These are phyloP conservation scores for Mortierella polycephala DNA, from an alignment of 371 early-diverging fungal species.

Conservation along the genomic window DNA sequence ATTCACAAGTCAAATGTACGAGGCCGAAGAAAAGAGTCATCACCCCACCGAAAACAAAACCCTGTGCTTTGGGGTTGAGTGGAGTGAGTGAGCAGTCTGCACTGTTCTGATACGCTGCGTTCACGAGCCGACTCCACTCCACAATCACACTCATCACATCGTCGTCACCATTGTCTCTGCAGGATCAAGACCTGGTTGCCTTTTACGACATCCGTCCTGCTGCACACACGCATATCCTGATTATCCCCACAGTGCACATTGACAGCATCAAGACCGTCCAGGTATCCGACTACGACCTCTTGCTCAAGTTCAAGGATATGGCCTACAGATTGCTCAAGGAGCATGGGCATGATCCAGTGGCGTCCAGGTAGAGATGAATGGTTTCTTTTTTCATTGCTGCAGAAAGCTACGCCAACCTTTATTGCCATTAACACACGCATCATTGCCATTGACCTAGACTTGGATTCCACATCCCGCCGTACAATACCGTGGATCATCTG, in stretches of 20 bases:
- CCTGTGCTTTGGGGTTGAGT: too few relatives aligned
- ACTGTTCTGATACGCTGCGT: too few relatives aligned
- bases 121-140: too few relatives aligned
- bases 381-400: neutral
- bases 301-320: slow-evolving; percentile 23
- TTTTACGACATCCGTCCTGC: slow-evolving; percentile 34
- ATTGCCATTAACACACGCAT: neutral
- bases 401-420: neutral
- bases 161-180: too few relatives aligned
- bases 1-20: too few relatives aligned
- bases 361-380: slow-evolving; percentile 4
- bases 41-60: too few relatives aligned
- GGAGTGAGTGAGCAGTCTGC: too few relatives aligned
- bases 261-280: slow-evolving; percentile 29
- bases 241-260: slow-evolving; percentile 23
- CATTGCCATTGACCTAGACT: slow-evolving; percentile 8
- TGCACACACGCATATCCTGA: slow-evolving; percentile 39
- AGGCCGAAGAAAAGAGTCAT: too few relatives aligned
- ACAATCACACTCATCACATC: too few relatives aligned
- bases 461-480: slow-evolving; percentile 38
- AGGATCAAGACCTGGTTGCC: slow-evolving; percentile 29
- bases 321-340: slow-evolving; percentile 23
- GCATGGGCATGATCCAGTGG: slow-evolving; percentile 12
- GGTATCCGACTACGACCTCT: slow-evolving; percentile 8
- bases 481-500: slow-evolving; percentile 35